Evolutionary conservation across 352 stramenopile genomes (phyloP), one percentile per base, ranked within the genome.

Genomic region (Phytophthora fragariae): DNA sequence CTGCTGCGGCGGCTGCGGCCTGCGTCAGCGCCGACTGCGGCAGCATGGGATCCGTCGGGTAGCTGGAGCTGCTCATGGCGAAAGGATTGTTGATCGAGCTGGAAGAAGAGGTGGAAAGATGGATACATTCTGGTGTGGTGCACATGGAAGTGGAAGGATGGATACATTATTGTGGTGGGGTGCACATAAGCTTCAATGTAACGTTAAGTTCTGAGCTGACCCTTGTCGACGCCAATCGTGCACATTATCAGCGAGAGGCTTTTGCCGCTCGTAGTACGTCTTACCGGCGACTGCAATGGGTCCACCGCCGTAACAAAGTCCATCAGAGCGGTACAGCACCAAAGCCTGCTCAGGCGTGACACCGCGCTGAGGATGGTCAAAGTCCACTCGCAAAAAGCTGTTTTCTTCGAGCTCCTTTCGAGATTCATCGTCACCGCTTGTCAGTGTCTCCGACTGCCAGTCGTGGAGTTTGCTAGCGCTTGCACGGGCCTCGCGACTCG

Each of bases 301-400:
- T 0, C 90, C 90, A 12, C 90, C 90, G 21, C 90, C 90, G 46
- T 92, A 94, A 69, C 90, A 96, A 29, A 94, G 65, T 8, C 90
- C 86, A 47, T 98, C 92, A 2, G 65, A 62, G 31, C 82, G 81
- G 68, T 97, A 98, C 46, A 97, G 74, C n/a, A 96, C 92, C 17
- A 97, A 77, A 11, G 91, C 84, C 55, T 98, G 92, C 41, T 93
- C 86, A 15, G 88, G 88, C 10, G 92, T 94, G 6, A 97, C 80
- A 21, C 87, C 92, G 5, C 92, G 86, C 69, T 97, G 89, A 5
- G 91, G 89, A 24, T 82, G 55, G 37, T 96, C 87, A 73, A 97
- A 97, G 24, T 92, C 84, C 5, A 97, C 79, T 17, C 81, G 83
- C 5, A 96, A 70, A 49, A 85, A 93, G 63, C 41, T 57, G 14